Evolutionary conservation across 2,329 filamentous ascomycete genomes (phyloP), one percentile per base, ranked within the genome.

Genomic region (Metarhizium sp.): DNA sequence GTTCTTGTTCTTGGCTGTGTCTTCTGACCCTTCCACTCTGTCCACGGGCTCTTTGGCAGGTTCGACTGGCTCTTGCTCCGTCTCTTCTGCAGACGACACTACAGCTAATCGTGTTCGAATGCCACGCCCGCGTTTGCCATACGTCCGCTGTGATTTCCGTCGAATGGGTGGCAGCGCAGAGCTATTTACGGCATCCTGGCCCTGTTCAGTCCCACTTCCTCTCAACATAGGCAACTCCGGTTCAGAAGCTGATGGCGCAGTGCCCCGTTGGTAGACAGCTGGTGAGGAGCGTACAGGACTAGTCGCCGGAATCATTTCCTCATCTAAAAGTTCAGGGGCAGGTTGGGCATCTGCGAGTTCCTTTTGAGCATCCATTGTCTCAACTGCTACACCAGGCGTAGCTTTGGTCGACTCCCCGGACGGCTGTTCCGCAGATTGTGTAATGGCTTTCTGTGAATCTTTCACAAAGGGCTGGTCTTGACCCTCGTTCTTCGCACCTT

Each of bases 271-370:
- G 29, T 55, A 55, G 4, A 62, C 63, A 13, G 60, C 60, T n/a
- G 68, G 61, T 4, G 69, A 58, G 6, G 67, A 65, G 38, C 63
- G 61, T 2, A 66, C 58, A n/a, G 70, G 70, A 40, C 70, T 73
- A 30, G 70, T 73, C 49, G 70, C 70, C 1, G 70, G 70, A 55
- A 73, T 73, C 61, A 66, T 68, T n/a, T 71, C 69, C 47, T 70
- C 69, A 2, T 69, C 67, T 11, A 50, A 16, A n/a, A n/a, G 20
- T 13, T 48, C 52, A 13, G 29, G 10, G 14, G 49, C 48, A 8
- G 18, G 13, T 10, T 45, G n/a, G 18, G 20, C 20, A 30, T 29
- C 13, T 47, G 40, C 25, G 43, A 18, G 16, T 13, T 29, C 16
- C n/a, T 20, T 29, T 20, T 10, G 43, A 30, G 40, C 29, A n/a